Evolutionary conservation across 2,329 filamentous ascomycete species (phyloP).

Genomic region (Claviceps spartinae): DNA sequence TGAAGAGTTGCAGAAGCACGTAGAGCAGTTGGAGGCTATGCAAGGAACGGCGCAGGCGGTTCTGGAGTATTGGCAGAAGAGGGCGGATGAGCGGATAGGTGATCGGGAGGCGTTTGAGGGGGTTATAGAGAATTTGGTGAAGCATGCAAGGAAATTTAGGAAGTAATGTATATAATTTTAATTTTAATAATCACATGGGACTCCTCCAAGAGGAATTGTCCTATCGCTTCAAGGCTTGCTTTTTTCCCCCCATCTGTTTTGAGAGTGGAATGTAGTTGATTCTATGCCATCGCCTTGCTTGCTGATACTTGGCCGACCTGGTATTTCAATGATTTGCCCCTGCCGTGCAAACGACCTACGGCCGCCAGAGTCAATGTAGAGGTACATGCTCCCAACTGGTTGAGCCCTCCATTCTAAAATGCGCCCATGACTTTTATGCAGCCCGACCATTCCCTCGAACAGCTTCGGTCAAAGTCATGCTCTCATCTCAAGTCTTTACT

Average conservation of each 20-base stretch:
- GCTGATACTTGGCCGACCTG: no score
- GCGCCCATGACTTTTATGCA: not conserved
- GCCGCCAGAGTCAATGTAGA: not conserved
- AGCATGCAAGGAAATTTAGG: conserved; percentile 73
- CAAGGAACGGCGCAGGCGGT: conserved; percentile 61
- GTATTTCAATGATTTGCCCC: no score
- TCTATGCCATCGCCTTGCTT: no score
- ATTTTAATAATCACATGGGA: no score
- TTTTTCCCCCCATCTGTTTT: no score
- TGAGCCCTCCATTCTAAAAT: not conserved
- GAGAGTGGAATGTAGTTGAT: no score
- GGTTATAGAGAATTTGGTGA: conserved; percentile 92
- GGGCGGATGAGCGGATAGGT: conserved; percentile 72
- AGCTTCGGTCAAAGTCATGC: no score
- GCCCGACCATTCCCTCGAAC: not conserved
- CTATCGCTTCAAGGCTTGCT: no score
- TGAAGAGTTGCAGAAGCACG: conserved; percentile 58
- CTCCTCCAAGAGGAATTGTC: no score
- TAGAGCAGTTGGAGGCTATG: conserved; percentile 54
- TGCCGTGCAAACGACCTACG: not conserved
- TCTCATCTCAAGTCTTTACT: no score
- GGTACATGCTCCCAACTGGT: not conserved
- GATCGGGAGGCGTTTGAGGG: conserved; percentile 92
- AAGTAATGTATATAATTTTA: conserved; percentile 36
- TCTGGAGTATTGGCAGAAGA: conserved; percentile 77